Evolutionary conservation across 202 grass and related monocot genomes (phyloP).

Genomic region (Panicum hallii): DNA sequence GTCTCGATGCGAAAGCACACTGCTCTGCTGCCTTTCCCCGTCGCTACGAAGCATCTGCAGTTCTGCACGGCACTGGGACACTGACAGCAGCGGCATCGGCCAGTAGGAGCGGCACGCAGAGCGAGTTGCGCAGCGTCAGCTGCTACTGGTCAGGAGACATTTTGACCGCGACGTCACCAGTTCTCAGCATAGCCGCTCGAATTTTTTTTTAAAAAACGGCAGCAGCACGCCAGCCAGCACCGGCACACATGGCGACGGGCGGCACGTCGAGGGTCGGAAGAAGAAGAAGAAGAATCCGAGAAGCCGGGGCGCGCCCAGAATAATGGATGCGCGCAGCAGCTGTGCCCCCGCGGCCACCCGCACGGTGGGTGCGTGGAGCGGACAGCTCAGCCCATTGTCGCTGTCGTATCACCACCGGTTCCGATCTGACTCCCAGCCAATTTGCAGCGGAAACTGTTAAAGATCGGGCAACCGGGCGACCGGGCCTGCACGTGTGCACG

Average conservation of each 20-base stretch:
- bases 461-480: not conserved
- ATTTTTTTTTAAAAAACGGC: too few relatives aligned
- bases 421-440: slow-evolving; percentile 1
- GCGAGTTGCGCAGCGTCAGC: not conserved
- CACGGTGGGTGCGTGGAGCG: not conserved
- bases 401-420: not conserved
- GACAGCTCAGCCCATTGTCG: not conserved
- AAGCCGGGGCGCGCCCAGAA: not conserved
- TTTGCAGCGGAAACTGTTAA: not conserved
- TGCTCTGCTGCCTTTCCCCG: not conserved
- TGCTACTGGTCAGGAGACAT: not conserved
- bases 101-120: not conserved
- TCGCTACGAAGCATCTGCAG: not conserved
- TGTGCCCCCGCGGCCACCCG: not conserved
- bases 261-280: not conserved
- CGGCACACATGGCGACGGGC: too few relatives aligned
- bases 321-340: not conserved
- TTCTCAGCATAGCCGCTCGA: too few relatives aligned
- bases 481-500: slow-evolving; percentile 30
- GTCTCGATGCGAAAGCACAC: not conserved
- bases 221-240: too few relatives aligned
- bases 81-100: not conserved
- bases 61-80: too few relatives aligned
- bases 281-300: slow-evolving; percentile 2
- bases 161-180: not conserved